Evolutionary conservation across 1,284 basidiomycete genomes (phyloP).

Genomic region (Malassezia pachydermatis): DNA sequence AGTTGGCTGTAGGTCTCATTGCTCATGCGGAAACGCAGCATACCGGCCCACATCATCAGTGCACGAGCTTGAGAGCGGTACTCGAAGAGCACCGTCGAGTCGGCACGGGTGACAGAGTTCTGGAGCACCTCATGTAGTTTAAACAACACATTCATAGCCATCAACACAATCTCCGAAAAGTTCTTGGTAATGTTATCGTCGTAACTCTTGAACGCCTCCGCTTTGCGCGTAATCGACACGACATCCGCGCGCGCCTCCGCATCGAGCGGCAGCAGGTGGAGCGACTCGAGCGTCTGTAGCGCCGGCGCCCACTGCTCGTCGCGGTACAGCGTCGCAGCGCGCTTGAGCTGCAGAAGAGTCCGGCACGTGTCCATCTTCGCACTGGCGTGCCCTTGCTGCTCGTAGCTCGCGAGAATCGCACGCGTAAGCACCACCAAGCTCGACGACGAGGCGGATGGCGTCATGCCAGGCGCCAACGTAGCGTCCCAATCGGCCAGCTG

Average conservation of each 20-base stretch:
- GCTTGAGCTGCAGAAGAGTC: conserved; percentile 67
- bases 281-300: conserved; percentile 74
- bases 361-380: conserved; percentile 59
- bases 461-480: conserved; percentile 18
- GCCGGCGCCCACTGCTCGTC: conserved; percentile 65
- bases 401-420: conserved; percentile 77
- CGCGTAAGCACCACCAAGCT: conserved; percentile 67
- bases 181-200: conserved; percentile 77
- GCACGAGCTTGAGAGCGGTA: conserved; percentile 39
- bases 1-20: conserved; percentile 46
- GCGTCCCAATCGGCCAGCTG: conserved; percentile 2
- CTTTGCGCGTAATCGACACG: conserved; percentile 69
- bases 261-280: conserved; percentile 77
- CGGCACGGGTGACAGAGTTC: conserved; percentile 32
- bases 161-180: conserved; percentile 73
- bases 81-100: conserved; percentile 30
- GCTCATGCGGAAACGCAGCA: conserved; percentile 47
- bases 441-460: conserved; percentile 51
- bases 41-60: conserved; percentile 47
- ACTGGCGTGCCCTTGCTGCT: conserved; percentile 63
- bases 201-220: conserved; percentile 81
- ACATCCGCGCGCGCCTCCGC: conserved; percentile 58
- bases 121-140: conserved; percentile 40
- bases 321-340: conserved; percentile 68
- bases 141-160: conserved; percentile 88